Evolutionary conservation across 2,329 filamentous ascomycete genomes (phyloP), one percentile per base, ranked within the genome.

Genomic region (Phoma sp.): DNA sequence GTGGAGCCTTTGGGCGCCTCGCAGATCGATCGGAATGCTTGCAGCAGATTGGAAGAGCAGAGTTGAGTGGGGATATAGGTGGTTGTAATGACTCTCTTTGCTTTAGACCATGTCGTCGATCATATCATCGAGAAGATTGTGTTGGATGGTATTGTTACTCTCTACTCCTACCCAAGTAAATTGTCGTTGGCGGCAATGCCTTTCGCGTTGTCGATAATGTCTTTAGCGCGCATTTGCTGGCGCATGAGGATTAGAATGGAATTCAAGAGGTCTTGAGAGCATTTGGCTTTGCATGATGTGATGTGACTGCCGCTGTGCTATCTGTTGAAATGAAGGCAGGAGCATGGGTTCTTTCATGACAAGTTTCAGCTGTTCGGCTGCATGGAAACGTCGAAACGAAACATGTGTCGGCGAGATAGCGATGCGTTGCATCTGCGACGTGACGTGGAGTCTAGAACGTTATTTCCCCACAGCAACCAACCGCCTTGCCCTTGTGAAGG

Each of bases 11-110:
- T 56, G 58, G 61, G 53, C 53, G 45, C 62, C 68, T 67, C 66
- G 64, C 69, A 69, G 48, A 45, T 57, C 38, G 48, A 58, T 59
- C 45, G 62, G 56, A 52, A 54, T 58, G 56, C 61, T 51, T 55
- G 47, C 62, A 38, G 52, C 40, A 14, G 55, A 61, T 35, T 49
- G 69, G 50, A 46, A 51, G 45, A 57, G 47, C 42, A 61, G 60
- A 49, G 50, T 71, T 35, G 68, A 70, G 25, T 71, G 65, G 57
- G 66, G 64, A 35, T 69, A 65, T 66, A 62, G 58, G 60, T 68
- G 62, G 65, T 51, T 62, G 62, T 66, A 55, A 68, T 55, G 63
- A 55, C 46, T 66, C 45, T 56, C 47, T 48, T 55, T 24, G 22
- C 53, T 46, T 57, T 41, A 47, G 39, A 50, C 46, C 46, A 38